Evolutionary conservation across 805 yeast species (phyloP).

Genomic region (Tetrapisispora nanseiensis): DNA sequence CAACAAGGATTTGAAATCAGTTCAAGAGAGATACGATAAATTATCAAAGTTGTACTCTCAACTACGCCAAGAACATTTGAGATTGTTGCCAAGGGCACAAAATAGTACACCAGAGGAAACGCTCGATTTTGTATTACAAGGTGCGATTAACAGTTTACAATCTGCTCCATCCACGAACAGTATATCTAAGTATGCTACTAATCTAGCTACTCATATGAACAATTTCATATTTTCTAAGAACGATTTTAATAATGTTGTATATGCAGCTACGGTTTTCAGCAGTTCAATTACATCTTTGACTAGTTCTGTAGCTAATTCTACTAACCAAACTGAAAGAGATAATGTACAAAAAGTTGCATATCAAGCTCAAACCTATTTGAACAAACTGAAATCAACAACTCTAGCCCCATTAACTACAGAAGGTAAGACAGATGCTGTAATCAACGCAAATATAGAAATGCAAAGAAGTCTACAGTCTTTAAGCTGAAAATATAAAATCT

Average conservation of each 20-base stretch:
- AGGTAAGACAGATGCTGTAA: conserved; percentile 59
- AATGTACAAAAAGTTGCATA: conserved; percentile 38
- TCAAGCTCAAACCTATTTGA: conserved; percentile 52
- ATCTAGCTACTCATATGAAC: conserved; percentile 70
- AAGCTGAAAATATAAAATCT: conserved; percentile 18
- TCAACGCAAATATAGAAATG: conserved; percentile 62
- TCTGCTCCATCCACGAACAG: conserved; percentile 66
- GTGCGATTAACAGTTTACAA: conserved; percentile 65
- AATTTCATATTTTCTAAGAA: conserved; percentile 18
- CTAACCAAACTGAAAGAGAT: background rate
- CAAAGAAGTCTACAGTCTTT: conserved; percentile 59
- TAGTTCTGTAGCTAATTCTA: background rate
- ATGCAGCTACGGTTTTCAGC: conserved; percentile 32
- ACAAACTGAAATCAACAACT: conserved; percentile 43
- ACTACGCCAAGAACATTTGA: conserved; percentile 83
- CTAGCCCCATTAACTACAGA: conserved; percentile 49
- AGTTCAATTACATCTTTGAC: conserved; percentile 32
- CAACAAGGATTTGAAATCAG: conserved; percentile 55
- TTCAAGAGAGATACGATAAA: conserved; percentile 81
- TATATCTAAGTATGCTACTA: conserved; percentile 61
- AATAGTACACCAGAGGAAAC: conserved; percentile 31
- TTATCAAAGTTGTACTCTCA: conserved; percentile 85
- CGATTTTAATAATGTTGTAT: conserved; percentile 38
- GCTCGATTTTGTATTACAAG: conserved; percentile 57
- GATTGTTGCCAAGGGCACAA: conserved; percentile 47